Conservation (phyloP, 805 yeast genomes). For the Candida ortonii region DNA sequence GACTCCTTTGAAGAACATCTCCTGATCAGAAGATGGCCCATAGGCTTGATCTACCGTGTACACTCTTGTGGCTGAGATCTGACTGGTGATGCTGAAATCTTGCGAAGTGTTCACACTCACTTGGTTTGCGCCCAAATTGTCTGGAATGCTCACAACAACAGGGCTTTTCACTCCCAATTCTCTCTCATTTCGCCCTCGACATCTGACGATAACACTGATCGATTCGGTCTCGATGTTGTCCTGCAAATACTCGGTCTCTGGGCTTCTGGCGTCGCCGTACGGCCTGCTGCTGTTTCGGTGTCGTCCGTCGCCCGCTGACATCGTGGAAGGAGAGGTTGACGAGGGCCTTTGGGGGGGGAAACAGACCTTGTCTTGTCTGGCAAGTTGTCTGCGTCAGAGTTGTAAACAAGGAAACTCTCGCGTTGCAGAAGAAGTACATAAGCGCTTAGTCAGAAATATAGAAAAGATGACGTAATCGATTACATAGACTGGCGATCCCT, state of each 20-base stretch:
- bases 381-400: too few relatives aligned
- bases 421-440: background rate
- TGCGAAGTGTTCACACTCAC: conserved; percentile 25
- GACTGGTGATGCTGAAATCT: conserved; percentile 26
- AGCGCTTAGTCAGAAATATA: too few relatives aligned
- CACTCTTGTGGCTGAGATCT: conserved; percentile 31
- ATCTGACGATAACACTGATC: conserved; percentile 53
- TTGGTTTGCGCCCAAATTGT: conserved; percentile 28
- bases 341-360: too few relatives aligned
- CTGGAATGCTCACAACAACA: conserved; percentile 45
- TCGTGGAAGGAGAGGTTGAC: conserved; percentile 1
- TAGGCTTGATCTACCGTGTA: conserved; percentile 55
- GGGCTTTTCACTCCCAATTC: conserved; percentile 46
- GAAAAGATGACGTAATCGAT: too few relatives aligned
- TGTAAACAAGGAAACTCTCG: too few relatives aligned
- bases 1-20: conserved; percentile 41
- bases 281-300: background rate
- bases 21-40: conserved; percentile 53
- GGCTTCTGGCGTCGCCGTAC: too few relatives aligned
- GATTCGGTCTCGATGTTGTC: conserved; percentile 24
- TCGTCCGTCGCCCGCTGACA: background rate
- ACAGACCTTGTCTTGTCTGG: too few relatives aligned
- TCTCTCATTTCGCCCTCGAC: conserved; percentile 47
- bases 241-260: too few relatives aligned
- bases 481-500: too few relatives aligned